Evolutionary conservation across 805 yeast genomes (phyloP), one percentile per base, ranked within the genome.

Genomic region (Candida chilensis): DNA sequence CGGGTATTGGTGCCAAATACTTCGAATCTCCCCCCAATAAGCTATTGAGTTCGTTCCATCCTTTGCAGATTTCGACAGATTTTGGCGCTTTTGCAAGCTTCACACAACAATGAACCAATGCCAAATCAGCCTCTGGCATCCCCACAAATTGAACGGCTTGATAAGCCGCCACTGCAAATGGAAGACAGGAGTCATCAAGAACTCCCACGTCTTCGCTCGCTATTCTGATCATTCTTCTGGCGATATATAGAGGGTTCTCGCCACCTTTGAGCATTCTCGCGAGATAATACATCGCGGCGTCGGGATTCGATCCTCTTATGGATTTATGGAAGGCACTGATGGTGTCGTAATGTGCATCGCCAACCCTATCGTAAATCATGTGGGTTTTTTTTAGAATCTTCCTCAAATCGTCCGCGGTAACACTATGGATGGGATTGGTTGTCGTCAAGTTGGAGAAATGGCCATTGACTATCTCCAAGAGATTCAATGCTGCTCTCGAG

Each of bases 251-350:
- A 0, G 96, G 96, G 45, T 84, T 94, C 49, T 94, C 98, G 0
- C 98, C 98, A 3, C 95, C 94, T 39, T 74, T 69, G 2, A 92
- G 61, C 98, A 92, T 92, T 28, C 87, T 66, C 0, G 78, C 90
- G 14, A 92, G 56, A 46, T 92, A 92, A 50, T 78, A 88, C 36
- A 92, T 56, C 0, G 97, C 78, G 0, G 96, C 97, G 57, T 92
- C 85, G 0, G 88, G 79, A 44, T 90, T 79, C 0, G 84, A 71
- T 0, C 99, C 99, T 34, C 99, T 65, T 0, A 92, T 72, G 0
- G 95, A 73, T 47, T 92, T 92, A 57, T 92, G 99, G 40, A 92
- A 82, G 1, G 98, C 98, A 10, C 95, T 83, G 5, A 92, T 92
- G 1, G 95, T 74, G 50, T 92, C 99, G 52, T 92, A 92, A 51